Percentiles rank a stretch among this genome's conserved stretches.
These are phyloP conservation scores for Cyberlindnera misumaiensis DNA, from an alignment of 805 yeast species.

Conservation along the genomic window DNA sequence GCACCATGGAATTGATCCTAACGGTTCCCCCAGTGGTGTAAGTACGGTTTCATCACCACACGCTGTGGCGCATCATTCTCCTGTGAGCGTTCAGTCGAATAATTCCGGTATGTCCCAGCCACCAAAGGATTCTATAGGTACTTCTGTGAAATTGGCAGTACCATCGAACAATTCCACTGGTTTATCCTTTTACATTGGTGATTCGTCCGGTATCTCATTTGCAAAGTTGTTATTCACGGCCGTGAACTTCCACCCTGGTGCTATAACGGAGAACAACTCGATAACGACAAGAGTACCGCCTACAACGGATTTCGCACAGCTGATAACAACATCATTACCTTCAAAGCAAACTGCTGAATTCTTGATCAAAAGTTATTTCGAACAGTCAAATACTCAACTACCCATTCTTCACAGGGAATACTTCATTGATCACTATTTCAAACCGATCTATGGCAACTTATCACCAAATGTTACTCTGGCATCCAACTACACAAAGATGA, in stretches of 20 bases:
- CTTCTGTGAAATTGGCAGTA: constrained; percentile 16
- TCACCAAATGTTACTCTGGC: constrained; percentile 50
- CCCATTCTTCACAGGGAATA: constrained; percentile 81
- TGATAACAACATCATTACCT: constrained; percentile 39
- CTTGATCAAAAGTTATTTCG: constrained; percentile 58
- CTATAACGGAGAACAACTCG: constrained; percentile 22
- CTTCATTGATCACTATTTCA: constrained; percentile 58
- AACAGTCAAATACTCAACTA: constrained; percentile 75
- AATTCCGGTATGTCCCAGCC: constrained; percentile 4
- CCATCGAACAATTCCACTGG: constrained; percentile 12
- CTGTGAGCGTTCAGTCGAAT: constrained; percentile 2
- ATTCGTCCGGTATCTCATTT: constrained; percentile 60
- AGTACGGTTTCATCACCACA: neutral
- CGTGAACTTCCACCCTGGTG: constrained; percentile 45
- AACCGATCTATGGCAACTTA: constrained; percentile 73
- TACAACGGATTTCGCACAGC: constrained; percentile 16
- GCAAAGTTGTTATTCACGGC: constrained; percentile 76
- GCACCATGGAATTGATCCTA: constrained; percentile 35
- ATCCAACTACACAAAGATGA: constrained; percentile 44
- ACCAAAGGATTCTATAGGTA: constrained; percentile 14
- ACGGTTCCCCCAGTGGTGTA: constrained; percentile 3
- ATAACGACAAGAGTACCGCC: constrained; percentile 23
- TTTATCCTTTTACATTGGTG: constrained; percentile 35
- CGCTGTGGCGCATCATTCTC: neutral
- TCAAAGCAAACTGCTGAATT: constrained; percentile 70